Conservation (phyloP, 2,329 filamentous ascomycete species). For the Xylaria polymorpha region DNA sequence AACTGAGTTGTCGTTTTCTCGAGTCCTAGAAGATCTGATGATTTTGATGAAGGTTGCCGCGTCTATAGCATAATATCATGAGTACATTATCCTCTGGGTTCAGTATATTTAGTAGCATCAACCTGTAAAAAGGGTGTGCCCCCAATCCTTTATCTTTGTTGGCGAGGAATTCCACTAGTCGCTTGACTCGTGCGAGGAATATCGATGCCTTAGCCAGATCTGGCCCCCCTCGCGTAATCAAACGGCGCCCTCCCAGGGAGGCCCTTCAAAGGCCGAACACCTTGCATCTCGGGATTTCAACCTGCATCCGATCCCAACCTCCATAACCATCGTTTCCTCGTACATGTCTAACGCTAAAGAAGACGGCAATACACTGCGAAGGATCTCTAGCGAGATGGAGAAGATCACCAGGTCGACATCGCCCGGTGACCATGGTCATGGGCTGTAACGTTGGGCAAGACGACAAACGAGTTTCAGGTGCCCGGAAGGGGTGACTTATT, state of each 20-base stretch:
- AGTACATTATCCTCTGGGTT: conserved; percentile 19
- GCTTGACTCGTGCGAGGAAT: conserved; percentile 9
- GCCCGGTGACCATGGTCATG: not conserved
- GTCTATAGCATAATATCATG: conserved; percentile 25
- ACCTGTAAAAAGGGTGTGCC: conserved; percentile 12
- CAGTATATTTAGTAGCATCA: conserved; percentile 7
- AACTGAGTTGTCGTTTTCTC: conserved; percentile 6
- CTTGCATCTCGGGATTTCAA: conserved; percentile 28
- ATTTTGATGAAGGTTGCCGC: conserved; percentile 10
- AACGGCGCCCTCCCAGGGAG: conserved; percentile 11
- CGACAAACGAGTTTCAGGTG: not conserved
- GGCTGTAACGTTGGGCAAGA: conserved; percentile 32
- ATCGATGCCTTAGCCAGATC: conserved; percentile 30
- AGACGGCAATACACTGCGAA: conserved; percentile 38
- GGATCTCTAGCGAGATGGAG: conserved; percentile 1
- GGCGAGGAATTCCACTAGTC: conserved; percentile 18
- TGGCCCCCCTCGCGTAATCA: conserved; percentile 26
- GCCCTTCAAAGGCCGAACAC: conserved; percentile 13
- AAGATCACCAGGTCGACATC: conserved; percentile 3
- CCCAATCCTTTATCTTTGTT: conserved; percentile 5
- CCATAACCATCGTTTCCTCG: not conserved
- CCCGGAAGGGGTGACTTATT: not conserved
- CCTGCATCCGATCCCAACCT: conserved; percentile 26
- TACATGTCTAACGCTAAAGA: not conserved
- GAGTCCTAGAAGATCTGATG: not conserved